Percentiles rank a stretch among this genome's conserved stretches.
phyloP scores from a whole-genome alignment of 495 filamentous ascomycete genomes.

The Xylaria acuta region DNA sequence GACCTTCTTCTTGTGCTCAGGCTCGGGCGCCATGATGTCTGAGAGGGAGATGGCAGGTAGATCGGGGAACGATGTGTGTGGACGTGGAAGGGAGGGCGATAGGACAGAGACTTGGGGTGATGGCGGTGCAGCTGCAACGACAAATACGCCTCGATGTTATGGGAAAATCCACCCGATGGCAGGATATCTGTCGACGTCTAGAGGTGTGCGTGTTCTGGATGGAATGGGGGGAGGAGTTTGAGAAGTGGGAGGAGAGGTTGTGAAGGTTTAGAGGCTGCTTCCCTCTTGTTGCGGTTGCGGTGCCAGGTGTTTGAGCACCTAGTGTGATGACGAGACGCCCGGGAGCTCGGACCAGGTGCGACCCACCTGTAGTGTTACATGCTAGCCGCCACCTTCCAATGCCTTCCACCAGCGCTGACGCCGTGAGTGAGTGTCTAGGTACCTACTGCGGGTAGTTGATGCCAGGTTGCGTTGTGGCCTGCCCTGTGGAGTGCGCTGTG shows the following conservation, averaged over 20 bases:
- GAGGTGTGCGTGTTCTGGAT: slow-evolving; percentile 1
- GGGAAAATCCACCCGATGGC: slow-evolving; percentile 8
- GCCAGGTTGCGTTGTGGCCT: slow-evolving; percentile 32
- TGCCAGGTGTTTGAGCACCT: slow-evolving; percentile 35
- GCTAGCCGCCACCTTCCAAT: slow-evolving; percentile 43
- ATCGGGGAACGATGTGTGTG: background rate
- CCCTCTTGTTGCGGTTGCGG: slow-evolving; percentile 29
- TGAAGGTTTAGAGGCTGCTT: slow-evolving; percentile 28
- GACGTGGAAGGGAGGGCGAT: background rate
- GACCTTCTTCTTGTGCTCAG: slow-evolving; percentile 91
- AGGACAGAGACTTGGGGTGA: background rate
- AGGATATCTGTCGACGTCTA: background rate
- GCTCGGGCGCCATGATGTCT: slow-evolving; percentile 54
- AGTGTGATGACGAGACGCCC: slow-evolving; percentile 42
- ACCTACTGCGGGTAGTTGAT: slow-evolving; percentile 13
- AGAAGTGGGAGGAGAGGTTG: slow-evolving; percentile 15
- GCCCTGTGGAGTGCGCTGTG: slow-evolving; percentile 5
- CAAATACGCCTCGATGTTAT: background rate
- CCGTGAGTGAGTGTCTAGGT: background rate
- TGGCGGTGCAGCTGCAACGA: slow-evolving; percentile 10
- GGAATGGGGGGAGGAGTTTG: slow-evolving; percentile 18
- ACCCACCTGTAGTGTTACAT: slow-evolving; percentile 24
- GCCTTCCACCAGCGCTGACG: slow-evolving; percentile 32
- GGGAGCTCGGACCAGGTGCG: slow-evolving; percentile 42
- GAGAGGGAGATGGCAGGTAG: slow-evolving; percentile 27